Evolutionary conservation across 2,329 filamentous ascomycete genomes (phyloP), one percentile per base, ranked within the genome.

Genomic region (Clarireedia monteithiana): DNA sequence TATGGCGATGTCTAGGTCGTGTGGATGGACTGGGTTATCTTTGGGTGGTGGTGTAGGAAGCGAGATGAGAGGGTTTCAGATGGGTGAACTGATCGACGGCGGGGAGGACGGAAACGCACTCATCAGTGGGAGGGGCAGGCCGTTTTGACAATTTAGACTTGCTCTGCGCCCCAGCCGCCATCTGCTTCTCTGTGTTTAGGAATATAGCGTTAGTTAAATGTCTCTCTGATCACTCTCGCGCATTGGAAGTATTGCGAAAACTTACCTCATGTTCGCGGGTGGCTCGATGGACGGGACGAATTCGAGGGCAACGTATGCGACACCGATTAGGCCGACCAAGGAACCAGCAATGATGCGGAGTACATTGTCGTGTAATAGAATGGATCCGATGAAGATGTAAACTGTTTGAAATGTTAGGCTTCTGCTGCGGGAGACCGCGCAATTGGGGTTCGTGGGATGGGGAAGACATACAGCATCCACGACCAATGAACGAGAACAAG

Each of bases 401-500:
- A 99, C 91, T 96, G 59, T 15, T 36, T 59, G 49, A 67, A 52
- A 70, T 62, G 27, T 30, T 23, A 26, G 38, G 17, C 47, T 15
- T 36, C 44, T 48, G 56, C 14, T 36, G 45, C 42, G 51, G 47
- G 27, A 23, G 23, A 23, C n/a, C 38, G 53, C 51, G 30, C 15
- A 10, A 40, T 53, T 36, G 50, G 30, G 7, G 20, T 15, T 20
- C 48, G 7, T 38, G 20, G 50, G 20, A 23, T 12, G 6, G 23
- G 38, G 14, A 6, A 39, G 15, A 84, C 90, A 75, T 83, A 96
- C 91, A 97, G 71, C 90, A 79, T 74, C 94, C 94, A 70, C 94
- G 91, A 60, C 94, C 94, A 65, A 97, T 76, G 80, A 99, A 97
- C 57, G 89, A 95, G 79, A 97, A 97, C 74, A 97, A 85, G 79